Conservation (phyloP, 1,284 basidiomycete species). For the Anthracocystis setariae region DNA sequence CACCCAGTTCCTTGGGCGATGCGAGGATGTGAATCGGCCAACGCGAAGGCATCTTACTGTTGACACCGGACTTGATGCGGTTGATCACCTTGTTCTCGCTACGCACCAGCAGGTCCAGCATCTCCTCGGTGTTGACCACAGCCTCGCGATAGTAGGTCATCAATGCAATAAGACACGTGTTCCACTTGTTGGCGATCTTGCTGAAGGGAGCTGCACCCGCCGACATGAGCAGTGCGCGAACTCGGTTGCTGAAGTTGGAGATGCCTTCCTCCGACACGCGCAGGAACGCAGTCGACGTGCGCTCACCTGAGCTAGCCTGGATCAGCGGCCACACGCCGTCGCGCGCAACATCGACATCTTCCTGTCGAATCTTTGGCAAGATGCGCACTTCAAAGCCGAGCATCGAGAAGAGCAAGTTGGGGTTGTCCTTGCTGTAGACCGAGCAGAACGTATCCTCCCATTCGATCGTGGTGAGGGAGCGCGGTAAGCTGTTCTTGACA, state of each 20-base stretch:
- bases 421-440: conserved; percentile 97
- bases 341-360: conserved; percentile 95
- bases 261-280: conserved; percentile 96
- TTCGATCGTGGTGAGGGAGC: conserved; percentile 96
- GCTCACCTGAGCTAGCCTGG: conserved; percentile 91
- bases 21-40: conserved; percentile 80
- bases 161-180: conserved; percentile 76
- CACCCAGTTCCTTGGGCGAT: conserved; percentile 73
- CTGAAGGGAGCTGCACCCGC: conserved; percentile 98
- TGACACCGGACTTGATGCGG: conserved; percentile 97
- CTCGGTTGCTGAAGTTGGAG: conserved; percentile 69
- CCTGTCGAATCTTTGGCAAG: conserved; percentile 90
- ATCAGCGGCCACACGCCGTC: conserved; percentile 98
- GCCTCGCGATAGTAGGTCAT: conserved; percentile 99
- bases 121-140: conserved; percentile 96
- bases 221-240: conserved; percentile 96
- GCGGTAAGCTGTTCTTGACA: conserved; percentile 94
- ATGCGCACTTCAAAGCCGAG: conserved; percentile 97
- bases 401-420: conserved; percentile 97
- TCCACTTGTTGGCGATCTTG: conserved; percentile 99
- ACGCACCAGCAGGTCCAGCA: conserved; percentile 70
- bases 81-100: conserved; percentile 76
- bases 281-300: conserved; percentile 95
- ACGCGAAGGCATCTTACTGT: conserved; percentile 99
- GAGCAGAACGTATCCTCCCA: conserved; percentile 74